Base-by-base conservation (phyloP, 2,329 filamentous ascomycete species). In the Xylariaceae sp. region DNA sequence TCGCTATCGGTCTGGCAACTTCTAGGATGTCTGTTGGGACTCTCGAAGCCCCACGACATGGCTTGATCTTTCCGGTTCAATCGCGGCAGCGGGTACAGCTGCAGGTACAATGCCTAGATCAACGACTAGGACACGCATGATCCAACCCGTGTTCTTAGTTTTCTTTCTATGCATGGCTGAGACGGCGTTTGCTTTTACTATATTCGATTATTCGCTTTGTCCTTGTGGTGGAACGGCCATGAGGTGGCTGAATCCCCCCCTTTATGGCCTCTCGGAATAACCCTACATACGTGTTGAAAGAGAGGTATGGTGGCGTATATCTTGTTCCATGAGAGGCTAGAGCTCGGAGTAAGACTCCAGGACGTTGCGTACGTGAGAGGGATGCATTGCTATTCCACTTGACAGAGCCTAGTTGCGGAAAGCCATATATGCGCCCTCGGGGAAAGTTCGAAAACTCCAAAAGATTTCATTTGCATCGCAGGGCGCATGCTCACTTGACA, bases 101-200 rank as follows among this genome's bases (percentile, higher is more conserved):
- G 52, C 53, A 43, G 51, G 56, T 61, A 61, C 55, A 51, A 52
- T 43, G 58, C 58, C 57, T 61, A 58, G 55, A 58, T 59, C 56
- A 62, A 52, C 57, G 55, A 61, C 59, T 61, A 54, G 59, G 61
- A 64, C 45, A 62, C 56, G 62, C 55, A 60, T 58, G 55, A 61
- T 55, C 47, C 58, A 55, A 48, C 55, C 46, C 61, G 61, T 62
- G 62, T 64, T 72, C 73, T 72, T 75, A 76, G 76, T 77, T 72
- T 72, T 74, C 66, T 71, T 71, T 74, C 71, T 73, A 70, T 76
- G 75, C 76, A 78, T 76, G 73, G 74, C 71, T 71, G 70, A 74
- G 70, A 75, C 72, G 73, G 72, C 73, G 72, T 74, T 73, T 72
- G 71, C 72, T 74, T 60, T 68, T 68, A 68, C 67, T 67, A 66